Conservation (phyloP, 179 eudicot species). For the Beta lomatogona region DNA sequence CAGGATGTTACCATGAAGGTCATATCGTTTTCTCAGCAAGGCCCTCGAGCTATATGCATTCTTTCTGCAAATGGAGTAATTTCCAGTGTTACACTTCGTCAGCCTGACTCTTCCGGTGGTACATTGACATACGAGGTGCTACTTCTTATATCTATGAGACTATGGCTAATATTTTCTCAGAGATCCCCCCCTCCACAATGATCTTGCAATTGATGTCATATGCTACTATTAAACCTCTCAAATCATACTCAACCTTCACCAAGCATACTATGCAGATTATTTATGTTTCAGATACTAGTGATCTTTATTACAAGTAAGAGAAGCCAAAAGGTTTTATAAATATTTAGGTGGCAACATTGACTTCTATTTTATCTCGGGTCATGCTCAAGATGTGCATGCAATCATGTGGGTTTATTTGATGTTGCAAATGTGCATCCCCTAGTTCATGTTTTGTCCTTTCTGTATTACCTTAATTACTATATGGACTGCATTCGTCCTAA, state of each 20-base stretch:
- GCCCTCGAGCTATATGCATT: constrained; percentile 79
- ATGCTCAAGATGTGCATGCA: neutral
- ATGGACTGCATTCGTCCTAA: neutral
- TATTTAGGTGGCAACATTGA: too few species aligned
- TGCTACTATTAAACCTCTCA: neutral
- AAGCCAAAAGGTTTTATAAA: too few species aligned
- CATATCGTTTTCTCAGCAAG: constrained; percentile 86
- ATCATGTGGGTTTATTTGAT: too few species aligned
- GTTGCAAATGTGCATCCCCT: neutral
- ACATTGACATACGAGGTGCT: constrained; percentile 85
- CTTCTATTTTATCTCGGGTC: neutral
- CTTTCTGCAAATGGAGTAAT: constrained; percentile 79
- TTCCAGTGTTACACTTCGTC: constrained; percentile 85
- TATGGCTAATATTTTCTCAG: neutral
- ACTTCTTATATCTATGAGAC: neutral
- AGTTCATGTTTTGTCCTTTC: neutral
- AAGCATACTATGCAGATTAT: neutral
- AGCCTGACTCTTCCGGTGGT: constrained; percentile 86
- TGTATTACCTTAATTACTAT: neutral
- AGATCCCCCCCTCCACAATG: neutral
- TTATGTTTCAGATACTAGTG: neutral
- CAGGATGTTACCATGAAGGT: constrained; percentile 87
- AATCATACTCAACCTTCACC: neutral
- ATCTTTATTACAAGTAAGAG: neutral
- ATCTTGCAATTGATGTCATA: neutral